Conservation (phyloP, 148 eudicot genomes). For the Agrostemma githago region DNA sequence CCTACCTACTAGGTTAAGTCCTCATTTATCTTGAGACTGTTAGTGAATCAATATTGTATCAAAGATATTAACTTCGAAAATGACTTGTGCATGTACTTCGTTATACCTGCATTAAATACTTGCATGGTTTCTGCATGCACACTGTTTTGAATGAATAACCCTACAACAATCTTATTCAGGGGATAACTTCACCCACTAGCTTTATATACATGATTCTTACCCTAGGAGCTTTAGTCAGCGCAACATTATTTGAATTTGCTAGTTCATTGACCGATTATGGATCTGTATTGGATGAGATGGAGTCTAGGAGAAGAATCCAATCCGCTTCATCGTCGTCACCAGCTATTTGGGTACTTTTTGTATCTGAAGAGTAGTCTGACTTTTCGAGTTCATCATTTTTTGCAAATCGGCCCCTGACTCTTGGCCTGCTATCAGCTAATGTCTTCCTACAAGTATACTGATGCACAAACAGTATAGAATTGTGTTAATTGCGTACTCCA, state of each 20-base stretch:
- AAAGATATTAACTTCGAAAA: slow-evolving; percentile 7
- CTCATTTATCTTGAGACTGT: no score
- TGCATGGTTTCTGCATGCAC: slow-evolving; percentile 21
- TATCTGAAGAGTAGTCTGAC: slow-evolving; percentile 19
- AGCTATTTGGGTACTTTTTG: slow-evolving; percentile 32
- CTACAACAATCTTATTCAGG: not conserved
- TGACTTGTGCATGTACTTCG: slow-evolving; percentile 7
- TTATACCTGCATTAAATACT: slow-evolving; percentile 11
- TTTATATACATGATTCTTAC: slow-evolving; percentile 20
- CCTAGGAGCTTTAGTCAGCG: not conserved
- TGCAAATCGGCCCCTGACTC: slow-evolving; percentile 82
- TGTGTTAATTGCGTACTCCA: not conserved
- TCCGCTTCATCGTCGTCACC: slow-evolving; percentile 44
- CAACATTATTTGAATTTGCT: slow-evolving; percentile 1
- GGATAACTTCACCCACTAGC: slow-evolving; percentile 10
- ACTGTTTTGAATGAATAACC: slow-evolving; percentile 13
- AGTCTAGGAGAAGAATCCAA: slow-evolving; percentile 54
- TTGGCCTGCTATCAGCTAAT: slow-evolving; percentile 83
- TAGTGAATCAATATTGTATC: not conserved
- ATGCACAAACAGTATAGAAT: slow-evolving; percentile 8
- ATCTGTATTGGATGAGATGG: slow-evolving; percentile 31
- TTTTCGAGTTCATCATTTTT: slow-evolving; percentile 54
- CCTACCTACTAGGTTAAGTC: no score
- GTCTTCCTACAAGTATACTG: slow-evolving; percentile 95
- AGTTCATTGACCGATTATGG: slow-evolving; percentile 14